Evolutionary conservation across 2,329 filamentous ascomycete genomes (phyloP), one percentile per base, ranked within the genome.

Genomic region (Thielaviopsis euricoi): DNA sequence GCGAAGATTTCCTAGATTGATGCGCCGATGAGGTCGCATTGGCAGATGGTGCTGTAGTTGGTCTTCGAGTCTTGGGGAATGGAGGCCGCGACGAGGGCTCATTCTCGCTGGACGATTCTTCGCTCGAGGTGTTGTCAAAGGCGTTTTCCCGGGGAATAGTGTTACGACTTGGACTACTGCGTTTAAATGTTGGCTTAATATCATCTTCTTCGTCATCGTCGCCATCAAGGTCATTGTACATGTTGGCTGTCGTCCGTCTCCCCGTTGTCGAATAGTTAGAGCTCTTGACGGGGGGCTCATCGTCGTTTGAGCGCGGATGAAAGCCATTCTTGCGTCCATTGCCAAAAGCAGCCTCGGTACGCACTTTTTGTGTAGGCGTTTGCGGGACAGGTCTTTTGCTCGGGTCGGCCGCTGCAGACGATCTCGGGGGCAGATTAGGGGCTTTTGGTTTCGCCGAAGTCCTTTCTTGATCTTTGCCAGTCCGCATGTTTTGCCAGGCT

Each of bases 311-410:
- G 40, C 69, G 70, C 52, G 77, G 76, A 51, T 73, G 71, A 60
- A 75, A 80, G 15, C 77, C 77, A 4, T 72, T 63, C 61, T 73
- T 73, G 6, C 52, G 57, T 21, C 54, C 51, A 6, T 66, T 67
- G 15, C 79, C 79, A 64, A 82, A 82, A 0, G 78, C 71, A 17
- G 78, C 78, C 52, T 81, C 72, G 9, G 75, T 73, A 56, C 78
- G 76, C 61, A 79, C 73, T 60, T 71, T 74, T 52, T 79, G 76
- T 12, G 74, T 75, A 9, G 78, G 74, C 1, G 77, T 77, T 49
- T 74, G 71, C 9, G 76, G 73, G 6, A 70, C 70, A 5, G 76
- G 73, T 21, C 68, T 71, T 13, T 70, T 69, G 26, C 63, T 62
- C 9, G 65, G 60, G 4, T 62, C 61, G 0, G 71, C 67, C 1